Conservation (phyloP, 1,284 basidiomycete genomes). For the Fomitopsis schrenkii region DNA sequence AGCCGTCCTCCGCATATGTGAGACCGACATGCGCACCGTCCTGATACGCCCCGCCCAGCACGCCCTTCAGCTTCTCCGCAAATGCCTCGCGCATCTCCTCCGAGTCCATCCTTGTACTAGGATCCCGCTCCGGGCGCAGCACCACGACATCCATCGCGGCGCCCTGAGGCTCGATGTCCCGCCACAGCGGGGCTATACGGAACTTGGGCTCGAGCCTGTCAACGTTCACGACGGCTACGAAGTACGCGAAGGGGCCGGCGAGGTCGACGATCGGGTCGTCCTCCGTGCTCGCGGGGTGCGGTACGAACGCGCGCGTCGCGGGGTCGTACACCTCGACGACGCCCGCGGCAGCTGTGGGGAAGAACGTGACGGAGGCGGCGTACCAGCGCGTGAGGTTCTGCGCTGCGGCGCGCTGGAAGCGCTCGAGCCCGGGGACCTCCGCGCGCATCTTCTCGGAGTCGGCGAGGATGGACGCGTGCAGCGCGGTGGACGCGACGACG, state of each 20-base stretch:
- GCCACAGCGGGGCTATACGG: constrained; percentile 62
- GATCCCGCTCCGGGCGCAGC: constrained; percentile 78
- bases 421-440: constrained; percentile 71
- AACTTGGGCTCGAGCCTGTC: constrained; percentile 83
- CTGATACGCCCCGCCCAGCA: constrained; percentile 67
- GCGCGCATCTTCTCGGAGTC: constrained; percentile 76
- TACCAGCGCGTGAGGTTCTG: constrained; percentile 78
- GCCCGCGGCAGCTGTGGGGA: constrained; percentile 35
- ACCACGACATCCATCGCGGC: constrained; percentile 73
- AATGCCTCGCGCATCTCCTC: constrained; percentile 40
- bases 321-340: constrained; percentile 64
- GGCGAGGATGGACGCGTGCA: constrained; percentile 86
- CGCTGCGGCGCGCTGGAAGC: constrained; percentile 83
- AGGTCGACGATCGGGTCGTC: constrained; percentile 39
- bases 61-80: constrained; percentile 41
- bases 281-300: constrained; percentile 26
- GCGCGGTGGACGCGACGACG: constrained; percentile 71
- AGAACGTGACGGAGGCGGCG: constrained; percentile 52
- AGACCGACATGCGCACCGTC: constrained; percentile 68
- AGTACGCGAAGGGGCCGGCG: constrained; percentile 85
- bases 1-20: constrained; percentile 49
- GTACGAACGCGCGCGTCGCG: constrained; percentile 41
- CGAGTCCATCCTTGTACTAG: constrained; percentile 38
- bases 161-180: constrained; percentile 29
- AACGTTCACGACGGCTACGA: constrained; percentile 77